Percentiles rank a stretch among this genome's conserved stretches.
phyloP scores from a whole-genome alignment of 2,329 filamentous ascomycete genomes.

The Plectosphaerella plurivora region DNA sequence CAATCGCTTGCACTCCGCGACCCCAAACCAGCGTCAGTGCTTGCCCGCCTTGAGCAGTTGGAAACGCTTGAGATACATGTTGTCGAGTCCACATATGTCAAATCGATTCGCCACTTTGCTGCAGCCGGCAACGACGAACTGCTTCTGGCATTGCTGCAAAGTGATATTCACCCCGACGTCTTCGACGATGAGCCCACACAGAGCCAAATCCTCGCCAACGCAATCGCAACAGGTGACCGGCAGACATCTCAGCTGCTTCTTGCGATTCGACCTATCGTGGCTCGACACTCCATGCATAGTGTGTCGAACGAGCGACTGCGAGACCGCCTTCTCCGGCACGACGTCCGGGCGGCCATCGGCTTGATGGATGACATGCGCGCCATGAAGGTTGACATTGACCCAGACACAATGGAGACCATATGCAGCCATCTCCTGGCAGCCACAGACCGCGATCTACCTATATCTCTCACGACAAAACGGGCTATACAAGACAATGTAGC shows the following conservation, averaged over 20 bases:
- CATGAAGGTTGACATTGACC: constrained; percentile 22
- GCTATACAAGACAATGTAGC: neutral
- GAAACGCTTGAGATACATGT: constrained; percentile 58
- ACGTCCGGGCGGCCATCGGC: constrained; percentile 20
- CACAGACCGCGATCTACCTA: neutral
- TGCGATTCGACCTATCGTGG: constrained; percentile 32
- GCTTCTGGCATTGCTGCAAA: constrained; percentile 39
- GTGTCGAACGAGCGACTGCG: constrained; percentile 28
- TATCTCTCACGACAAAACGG: neutral
- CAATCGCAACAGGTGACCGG: constrained; percentile 32
- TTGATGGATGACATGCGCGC: constrained; percentile 32
- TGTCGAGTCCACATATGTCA: constrained; percentile 58
- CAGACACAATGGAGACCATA: constrained; percentile 6
- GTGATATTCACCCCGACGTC: constrained; percentile 51
- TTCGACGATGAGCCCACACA: constrained; percentile 43
- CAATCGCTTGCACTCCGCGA: constrained; percentile 72
- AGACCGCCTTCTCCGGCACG: constrained; percentile 19
- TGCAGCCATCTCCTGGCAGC: constrained; percentile 1
- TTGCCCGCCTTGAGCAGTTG: constrained; percentile 56
- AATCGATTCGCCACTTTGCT: constrained; percentile 61
- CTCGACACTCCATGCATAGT: constrained; percentile 19
- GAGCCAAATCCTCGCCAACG: constrained; percentile 29
- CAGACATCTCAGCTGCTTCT: constrained; percentile 37
- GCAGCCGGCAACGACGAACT: constrained; percentile 45
- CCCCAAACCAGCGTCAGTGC: constrained; percentile 48